phyloP scores from a whole-genome alignment of 208 protist genomes.

The Entamoeba invadens region DNA sequence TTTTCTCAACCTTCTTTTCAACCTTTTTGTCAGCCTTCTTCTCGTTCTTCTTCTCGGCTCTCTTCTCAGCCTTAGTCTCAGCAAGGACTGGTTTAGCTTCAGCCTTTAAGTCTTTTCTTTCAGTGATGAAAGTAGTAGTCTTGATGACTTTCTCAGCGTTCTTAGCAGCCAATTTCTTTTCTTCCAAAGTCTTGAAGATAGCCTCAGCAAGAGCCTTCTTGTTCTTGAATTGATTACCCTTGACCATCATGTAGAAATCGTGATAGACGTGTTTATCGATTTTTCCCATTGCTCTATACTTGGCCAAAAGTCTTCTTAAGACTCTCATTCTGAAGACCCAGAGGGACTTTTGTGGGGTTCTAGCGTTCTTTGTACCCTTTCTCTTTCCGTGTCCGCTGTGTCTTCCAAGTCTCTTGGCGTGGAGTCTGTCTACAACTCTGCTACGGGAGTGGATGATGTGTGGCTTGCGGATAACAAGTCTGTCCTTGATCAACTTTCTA shows the following conservation, averaged over 20 bases:
- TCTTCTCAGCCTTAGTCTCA: not conserved
- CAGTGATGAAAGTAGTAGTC: not conserved
- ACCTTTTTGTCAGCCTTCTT: not conserved
- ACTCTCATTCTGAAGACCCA: constrained; percentile 92
- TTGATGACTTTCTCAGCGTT: not conserved
- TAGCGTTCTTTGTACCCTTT: constrained; percentile 79
- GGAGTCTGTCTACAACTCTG: constrained; percentile 61
- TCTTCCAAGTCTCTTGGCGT: constrained; percentile 67
- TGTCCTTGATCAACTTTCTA: constrained; percentile 60
- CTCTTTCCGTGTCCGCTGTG: constrained; percentile 77
- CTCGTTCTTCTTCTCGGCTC: not conserved
- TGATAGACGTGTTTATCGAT: constrained; percentile 78
- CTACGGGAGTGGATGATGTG: constrained; percentile 73
- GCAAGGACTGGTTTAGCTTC: not conserved
- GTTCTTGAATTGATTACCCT: constrained; percentile 98
- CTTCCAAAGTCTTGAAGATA: constrained; percentile 68
- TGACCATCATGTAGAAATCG: constrained; percentile 43
- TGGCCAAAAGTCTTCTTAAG: constrained; percentile 76
- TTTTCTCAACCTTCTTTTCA: not conserved
- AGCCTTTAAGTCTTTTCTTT: not conserved
- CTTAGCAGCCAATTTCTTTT: not conserved
- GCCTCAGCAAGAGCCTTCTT: constrained; percentile 92
- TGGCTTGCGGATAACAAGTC: constrained; percentile 83
- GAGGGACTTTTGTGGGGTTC: constrained; percentile 78
- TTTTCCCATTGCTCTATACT: constrained; percentile 88